Base-by-base conservation (phyloP, 352 stramenopile genomes). In the Phytophthora hibernalis region DNA sequence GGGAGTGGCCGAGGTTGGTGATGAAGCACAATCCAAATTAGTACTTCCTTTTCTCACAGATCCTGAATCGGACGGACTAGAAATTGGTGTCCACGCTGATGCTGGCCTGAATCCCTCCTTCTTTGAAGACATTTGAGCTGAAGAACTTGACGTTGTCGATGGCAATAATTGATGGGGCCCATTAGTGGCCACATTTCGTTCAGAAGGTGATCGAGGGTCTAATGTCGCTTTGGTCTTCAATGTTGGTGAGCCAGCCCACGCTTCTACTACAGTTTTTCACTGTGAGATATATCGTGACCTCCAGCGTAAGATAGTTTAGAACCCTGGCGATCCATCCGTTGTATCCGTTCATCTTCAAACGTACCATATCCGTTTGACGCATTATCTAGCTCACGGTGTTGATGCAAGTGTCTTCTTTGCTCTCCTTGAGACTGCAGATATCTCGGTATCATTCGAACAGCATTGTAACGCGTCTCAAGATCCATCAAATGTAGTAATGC, bases 401-500 rank as follows among this genome's bases (percentile, higher is more conserved):
- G 45, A 20, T 65, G 20, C 3, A 37, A 51, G 31, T 65, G 26
- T 3, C 16, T 65, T 7, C 43, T 60, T 24, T 28, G 56, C 5
- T 65, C 51, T 42, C 21, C 48, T n/a, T 70, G 44, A 9, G 68
- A 55, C 1, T 77, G 72, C 0, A 92, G 61, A 61, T 89, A 91
- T 21, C 68, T 80, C 1, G 84, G 84, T 18, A 91, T 62, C 58
- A 88, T 62, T n/a, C 70, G 72, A 42, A 78, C 65, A 38, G 82
- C 82, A 48, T 89, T 88, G 13, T 66, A 73, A 6, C 63, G 61
- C 37, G 61, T 90, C 49, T 92, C 84, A 13, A 86, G 44, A 35
- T 87, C 80, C 47, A 86, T 49, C 18, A 92, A 63, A 35, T 88
- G 74, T 16, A 92, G 54, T 16, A 91, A 62, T 15, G 80, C 84